Conservation (phyloP, 2,329 filamentous ascomycete genomes). For the Alternaria sp. region DNA sequence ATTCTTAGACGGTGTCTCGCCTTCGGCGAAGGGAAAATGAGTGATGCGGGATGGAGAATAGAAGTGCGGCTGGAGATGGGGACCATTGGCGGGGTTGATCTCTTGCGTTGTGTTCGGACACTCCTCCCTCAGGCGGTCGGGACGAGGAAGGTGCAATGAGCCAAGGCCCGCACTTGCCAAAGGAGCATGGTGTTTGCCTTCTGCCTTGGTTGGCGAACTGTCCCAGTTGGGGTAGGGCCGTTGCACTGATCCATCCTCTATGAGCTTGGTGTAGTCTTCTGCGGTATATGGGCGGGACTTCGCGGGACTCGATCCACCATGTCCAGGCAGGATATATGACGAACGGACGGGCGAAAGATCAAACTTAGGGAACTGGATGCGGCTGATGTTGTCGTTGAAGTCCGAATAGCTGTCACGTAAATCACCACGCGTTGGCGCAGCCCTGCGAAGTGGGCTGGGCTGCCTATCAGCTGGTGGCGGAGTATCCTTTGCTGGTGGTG, state of each 20-base stretch:
- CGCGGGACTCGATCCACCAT: constrained; percentile 25
- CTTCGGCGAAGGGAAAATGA: constrained; percentile 19
- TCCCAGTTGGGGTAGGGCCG: constrained; percentile 22
- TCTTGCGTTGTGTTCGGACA: constrained; percentile 8
- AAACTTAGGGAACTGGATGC: constrained; percentile 22
- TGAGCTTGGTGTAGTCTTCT: constrained; percentile 37
- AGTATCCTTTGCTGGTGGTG: constrained; percentile 54
- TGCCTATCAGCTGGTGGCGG: constrained; percentile 28
- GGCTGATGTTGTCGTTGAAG: constrained; percentile 6
- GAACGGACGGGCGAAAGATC: constrained; percentile 18
- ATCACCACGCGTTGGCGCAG: constrained; percentile 16
- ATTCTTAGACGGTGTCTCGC: constrained; percentile 38
- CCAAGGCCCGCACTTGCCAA: constrained; percentile 6
- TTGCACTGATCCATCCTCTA: constrained; percentile 26
- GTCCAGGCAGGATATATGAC: constrained; percentile 12
- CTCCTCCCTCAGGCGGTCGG: constrained; percentile 26
- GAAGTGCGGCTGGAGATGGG: constrained; percentile 31
- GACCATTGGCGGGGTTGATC: neutral
- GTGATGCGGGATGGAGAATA: constrained; percentile 40
- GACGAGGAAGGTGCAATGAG: constrained; percentile 9
- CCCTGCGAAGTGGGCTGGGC: constrained; percentile 26
- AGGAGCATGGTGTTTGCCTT: constrained; percentile 12
- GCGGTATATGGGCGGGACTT: constrained; percentile 32
- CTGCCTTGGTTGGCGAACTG: constrained; percentile 12
- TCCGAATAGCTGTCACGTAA: constrained; percentile 22